Percentiles rank a stretch among this genome's conserved stretches.
Evolutionary conservation across 345 rosid species (phyloP).

Genomic region (Alliaria petiolata): DNA sequence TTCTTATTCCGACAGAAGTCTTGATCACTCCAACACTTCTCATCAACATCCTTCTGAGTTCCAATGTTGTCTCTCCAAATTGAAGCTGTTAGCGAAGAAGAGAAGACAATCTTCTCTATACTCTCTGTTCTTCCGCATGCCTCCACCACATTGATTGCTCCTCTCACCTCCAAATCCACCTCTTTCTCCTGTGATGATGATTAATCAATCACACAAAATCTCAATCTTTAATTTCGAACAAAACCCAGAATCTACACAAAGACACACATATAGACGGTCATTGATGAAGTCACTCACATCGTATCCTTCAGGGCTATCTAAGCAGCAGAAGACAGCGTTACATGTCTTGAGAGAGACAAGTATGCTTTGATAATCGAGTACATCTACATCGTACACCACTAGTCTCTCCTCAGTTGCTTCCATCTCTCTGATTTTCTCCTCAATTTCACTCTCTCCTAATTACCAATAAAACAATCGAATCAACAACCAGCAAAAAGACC

Average conservation of each 20-base stretch:
- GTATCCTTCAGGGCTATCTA: slow-evolving; percentile 62
- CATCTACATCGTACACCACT: slow-evolving; percentile 54
- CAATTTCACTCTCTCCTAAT: slow-evolving; percentile 54
- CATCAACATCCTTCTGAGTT: slow-evolving; percentile 64
- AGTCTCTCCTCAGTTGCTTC: slow-evolving; percentile 55
- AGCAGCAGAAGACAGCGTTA: slow-evolving; percentile 65
- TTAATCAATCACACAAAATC: background rate
- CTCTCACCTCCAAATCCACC: slow-evolving; percentile 74
- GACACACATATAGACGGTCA: background rate
- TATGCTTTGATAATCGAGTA: slow-evolving; percentile 75
- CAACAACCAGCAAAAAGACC: background rate
- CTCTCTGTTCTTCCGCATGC: slow-evolving; percentile 78
- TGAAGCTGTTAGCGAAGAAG: slow-evolving; percentile 75
- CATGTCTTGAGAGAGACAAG: slow-evolving; percentile 68
- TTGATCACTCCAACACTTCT: slow-evolving; percentile 77
- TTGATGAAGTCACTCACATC: slow-evolving; percentile 43
- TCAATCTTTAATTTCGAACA: background rate
- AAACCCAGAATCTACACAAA: background rate
- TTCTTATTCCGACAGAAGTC: slow-evolving; percentile 68
- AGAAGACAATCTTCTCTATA: slow-evolving; percentile 60
- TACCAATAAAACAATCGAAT: background rate
- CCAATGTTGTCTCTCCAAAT: slow-evolving; percentile 69
- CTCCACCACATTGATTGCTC: slow-evolving; percentile 82
- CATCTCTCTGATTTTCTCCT: slow-evolving; percentile 59
- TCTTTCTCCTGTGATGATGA: slow-evolving; percentile 40